Conservation (phyloP, 2,329 filamentous ascomycete genomes). For the Beauveria caledonica region DNA sequence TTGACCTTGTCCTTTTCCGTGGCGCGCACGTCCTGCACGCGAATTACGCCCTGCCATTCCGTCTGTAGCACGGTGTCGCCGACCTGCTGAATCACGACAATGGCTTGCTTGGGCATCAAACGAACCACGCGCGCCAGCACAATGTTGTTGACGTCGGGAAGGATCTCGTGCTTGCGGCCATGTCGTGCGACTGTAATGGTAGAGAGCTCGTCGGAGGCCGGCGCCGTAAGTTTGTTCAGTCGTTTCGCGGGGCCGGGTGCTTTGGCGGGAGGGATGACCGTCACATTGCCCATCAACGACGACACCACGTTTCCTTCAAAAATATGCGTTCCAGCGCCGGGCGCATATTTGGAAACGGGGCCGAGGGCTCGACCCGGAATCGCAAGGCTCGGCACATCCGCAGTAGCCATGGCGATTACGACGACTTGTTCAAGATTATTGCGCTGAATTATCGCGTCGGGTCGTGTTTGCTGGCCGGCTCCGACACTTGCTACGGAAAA, state of each 20-base stretch:
- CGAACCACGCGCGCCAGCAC: slow-evolving; percentile 82
- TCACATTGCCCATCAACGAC: slow-evolving; percentile 70
- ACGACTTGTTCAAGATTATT: neutral
- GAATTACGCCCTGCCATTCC: slow-evolving; percentile 77
- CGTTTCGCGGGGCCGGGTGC: slow-evolving; percentile 47
- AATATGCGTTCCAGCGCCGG: slow-evolving; percentile 80
- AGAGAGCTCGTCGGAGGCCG: slow-evolving; percentile 35
- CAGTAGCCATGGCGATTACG: slow-evolving; percentile 23
- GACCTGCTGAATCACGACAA: slow-evolving; percentile 78
- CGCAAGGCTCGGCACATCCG: slow-evolving; percentile 45
- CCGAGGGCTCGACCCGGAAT: slow-evolving; percentile 80
- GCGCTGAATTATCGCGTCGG: neutral
- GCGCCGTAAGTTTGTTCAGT: slow-evolving; percentile 47
- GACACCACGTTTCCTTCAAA: slow-evolving; percentile 67
- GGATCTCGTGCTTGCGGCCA: slow-evolving; percentile 54
- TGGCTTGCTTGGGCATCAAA: slow-evolving; percentile 76
- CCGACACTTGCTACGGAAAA: neutral
- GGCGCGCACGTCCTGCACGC: slow-evolving; percentile 83
- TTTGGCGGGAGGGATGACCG: slow-evolving; percentile 40
- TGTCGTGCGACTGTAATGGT: slow-evolving; percentile 49
- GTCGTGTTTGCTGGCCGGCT: neutral
- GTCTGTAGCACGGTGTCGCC: slow-evolving; percentile 63
- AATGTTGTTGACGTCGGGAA: slow-evolving; percentile 72
- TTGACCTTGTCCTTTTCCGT: slow-evolving; percentile 95
- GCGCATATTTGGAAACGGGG: slow-evolving; percentile 53